Conservation (phyloP, 192 early-diverging fungal genomes). For the Mortierella hygrophila region DNA sequence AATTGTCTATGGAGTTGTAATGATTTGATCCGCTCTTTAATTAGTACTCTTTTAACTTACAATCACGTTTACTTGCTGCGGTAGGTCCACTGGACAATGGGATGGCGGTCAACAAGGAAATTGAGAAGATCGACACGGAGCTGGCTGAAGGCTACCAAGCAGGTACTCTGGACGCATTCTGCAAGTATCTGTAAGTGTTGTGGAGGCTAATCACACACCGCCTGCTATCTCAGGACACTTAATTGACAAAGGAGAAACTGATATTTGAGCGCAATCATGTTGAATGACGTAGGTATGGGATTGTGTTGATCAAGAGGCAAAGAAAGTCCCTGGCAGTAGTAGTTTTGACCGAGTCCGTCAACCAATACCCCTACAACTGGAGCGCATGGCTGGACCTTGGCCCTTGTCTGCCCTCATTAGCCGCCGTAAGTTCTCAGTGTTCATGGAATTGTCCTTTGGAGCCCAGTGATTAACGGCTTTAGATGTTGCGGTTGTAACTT, state of each 20-base stretch:
- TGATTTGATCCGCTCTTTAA: not conserved
- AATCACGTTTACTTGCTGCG: not conserved
- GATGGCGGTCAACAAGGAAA: constrained; percentile 59
- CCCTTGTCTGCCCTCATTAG: constrained; percentile 59
- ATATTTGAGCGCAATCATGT: constrained; percentile 24
- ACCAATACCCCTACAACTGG: constrained; percentile 88
- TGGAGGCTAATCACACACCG: not conserved
- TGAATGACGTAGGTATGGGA: constrained; percentile 61
- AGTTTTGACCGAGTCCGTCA: constrained; percentile 75
- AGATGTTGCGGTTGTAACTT: not conserved
- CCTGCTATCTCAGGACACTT: not conserved
- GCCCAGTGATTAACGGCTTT: not conserved
- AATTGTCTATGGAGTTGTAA: no score
- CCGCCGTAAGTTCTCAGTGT: constrained; percentile 35
- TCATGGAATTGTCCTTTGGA: not conserved
- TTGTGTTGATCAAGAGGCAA: constrained; percentile 60
- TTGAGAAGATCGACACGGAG: constrained; percentile 61
- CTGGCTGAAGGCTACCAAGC: constrained; percentile 54
- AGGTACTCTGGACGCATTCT: constrained; percentile 72
- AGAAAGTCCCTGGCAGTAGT: constrained; percentile 60
- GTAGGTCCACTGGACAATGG: constrained; percentile 62
- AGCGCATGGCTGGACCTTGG: constrained; percentile 90
- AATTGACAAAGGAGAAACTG: not conserved
- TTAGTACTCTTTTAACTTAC: not conserved
- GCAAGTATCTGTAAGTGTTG: constrained; percentile 73